Evolutionary conservation across 2,329 filamentous ascomycete species (phyloP), one percentile per base, ranked within the genome.

Genomic region (Claviceps humidiphila): DNA sequence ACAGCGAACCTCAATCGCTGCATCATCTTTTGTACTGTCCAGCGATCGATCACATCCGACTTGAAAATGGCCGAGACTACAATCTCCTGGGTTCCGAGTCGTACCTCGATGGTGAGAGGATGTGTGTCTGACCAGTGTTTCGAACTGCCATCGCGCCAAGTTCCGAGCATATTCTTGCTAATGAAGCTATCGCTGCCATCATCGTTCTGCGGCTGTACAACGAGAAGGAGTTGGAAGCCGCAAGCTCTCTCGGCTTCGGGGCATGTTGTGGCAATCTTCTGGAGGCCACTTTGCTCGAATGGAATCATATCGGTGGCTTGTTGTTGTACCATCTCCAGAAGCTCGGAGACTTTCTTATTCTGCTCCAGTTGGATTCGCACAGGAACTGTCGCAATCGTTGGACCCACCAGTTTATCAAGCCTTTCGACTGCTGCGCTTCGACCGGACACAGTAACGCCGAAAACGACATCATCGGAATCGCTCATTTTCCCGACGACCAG

Each of bases 401-500:
- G 62, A 2, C 55, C 62, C 5, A 54, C 26, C n/a, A 62, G 54
- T 1, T 37, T 20, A 6, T 64, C 58, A 16, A 60, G 53, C 9
- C 53, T 59, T 1, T 44, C 26, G 0, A 65, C 50, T 1, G 59
- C 47, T 2, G 54, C 56, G 2, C 58, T 58, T 24, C 72, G 64
- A 6, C 72, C 72, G 2, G 70, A 70, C 1, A 73, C 57, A 0
- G 70, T 73, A 50, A 67, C 64, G 0, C 72, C 72, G 50, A 73
- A 73, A 5, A 69, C 60, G 8, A 73, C 62, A 50, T 73, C 70
- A 1, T 65, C 34, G 0, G 53, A 55, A 1, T 55, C 75, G 2
- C 69, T 59, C 56, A 81, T 81, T 6, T 66, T 64, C 17, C 70
- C 64, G 4, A 79, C 58, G 1, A 83, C 59, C 49, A 75, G 71